Evolutionary conservation across 345 rosid genomes (phyloP).

Genomic region (Durio zibethinus): DNA sequence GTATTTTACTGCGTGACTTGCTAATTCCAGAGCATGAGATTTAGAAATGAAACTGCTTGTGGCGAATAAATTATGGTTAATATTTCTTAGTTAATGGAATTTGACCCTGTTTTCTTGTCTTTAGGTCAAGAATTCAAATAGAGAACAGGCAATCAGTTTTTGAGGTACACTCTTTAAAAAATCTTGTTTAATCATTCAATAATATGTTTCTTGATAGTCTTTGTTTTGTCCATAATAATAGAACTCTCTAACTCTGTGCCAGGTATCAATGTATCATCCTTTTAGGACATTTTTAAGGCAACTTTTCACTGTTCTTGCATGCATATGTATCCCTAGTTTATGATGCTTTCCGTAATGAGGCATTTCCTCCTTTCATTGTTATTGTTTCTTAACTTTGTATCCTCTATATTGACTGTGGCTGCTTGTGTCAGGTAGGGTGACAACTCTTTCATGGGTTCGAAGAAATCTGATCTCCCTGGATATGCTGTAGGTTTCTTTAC

Average conservation of each 20-base stretch:
- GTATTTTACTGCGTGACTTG: not conserved
- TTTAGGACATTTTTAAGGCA: not conserved
- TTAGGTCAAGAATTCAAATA: slow-evolving; percentile 46
- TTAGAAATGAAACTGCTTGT: not conserved
- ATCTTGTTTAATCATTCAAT: not conserved
- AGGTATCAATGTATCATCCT: not conserved
- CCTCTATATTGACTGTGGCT: not conserved
- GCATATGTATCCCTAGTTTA: not conserved
- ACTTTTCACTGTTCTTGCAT: not conserved
- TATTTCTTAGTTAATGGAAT: not conserved
- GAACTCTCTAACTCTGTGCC: not conserved
- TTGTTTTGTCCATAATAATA: not conserved
- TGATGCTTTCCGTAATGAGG: not conserved
- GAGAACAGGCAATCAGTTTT: slow-evolving; percentile 34
- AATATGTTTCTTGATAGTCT: not conserved
- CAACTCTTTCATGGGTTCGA: slow-evolving; percentile 31
- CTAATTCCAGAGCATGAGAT: not conserved
- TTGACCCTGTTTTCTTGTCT: not conserved
- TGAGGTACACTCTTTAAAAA: slow-evolving; percentile 36
- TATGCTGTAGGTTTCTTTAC: slow-evolving; percentile 44
- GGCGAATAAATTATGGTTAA: not conserved
- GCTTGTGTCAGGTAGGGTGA: slow-evolving; percentile 28
- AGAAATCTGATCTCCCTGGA: slow-evolving; percentile 44
- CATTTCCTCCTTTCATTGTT: not conserved
- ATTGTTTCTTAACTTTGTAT: not conserved